Evolutionary conservation across 257 asterid genomes (phyloP).

Genomic region (Verbascum thapsus): DNA sequence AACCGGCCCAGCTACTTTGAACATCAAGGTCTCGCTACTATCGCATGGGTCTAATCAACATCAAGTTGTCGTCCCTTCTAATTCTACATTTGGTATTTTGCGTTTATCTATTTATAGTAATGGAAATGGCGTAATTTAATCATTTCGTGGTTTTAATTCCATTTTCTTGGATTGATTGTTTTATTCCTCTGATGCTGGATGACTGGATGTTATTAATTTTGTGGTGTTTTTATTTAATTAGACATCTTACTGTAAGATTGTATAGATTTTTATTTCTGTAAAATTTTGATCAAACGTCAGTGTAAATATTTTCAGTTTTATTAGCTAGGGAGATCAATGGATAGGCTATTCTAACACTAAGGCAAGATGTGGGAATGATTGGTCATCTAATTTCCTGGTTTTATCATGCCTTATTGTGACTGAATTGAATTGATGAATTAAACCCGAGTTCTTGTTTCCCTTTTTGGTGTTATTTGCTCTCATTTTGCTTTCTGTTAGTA

Average conservation of each 20-base stretch:
- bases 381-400: neutral
- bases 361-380: neutral
- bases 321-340: too few species aligned
- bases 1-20: slow-evolving; percentile 21
- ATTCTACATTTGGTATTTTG: slow-evolving; percentile 45
- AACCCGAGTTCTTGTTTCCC: neutral
- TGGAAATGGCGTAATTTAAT: too few species aligned
- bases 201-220: too few species aligned
- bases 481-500: neutral
- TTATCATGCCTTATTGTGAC: neutral
- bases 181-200: too few species aligned
- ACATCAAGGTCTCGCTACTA: slow-evolving; percentile 43
- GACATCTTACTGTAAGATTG: too few species aligned
- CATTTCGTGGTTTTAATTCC: too few species aligned
- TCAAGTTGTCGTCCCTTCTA: slow-evolving; percentile 41
- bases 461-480: neutral
- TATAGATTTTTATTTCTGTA: too few species aligned
- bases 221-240: too few species aligned
- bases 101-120: neutral
- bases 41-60: slow-evolving; percentile 33
- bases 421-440: neutral
- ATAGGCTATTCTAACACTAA: too few species aligned
- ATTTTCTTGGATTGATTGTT: neutral
- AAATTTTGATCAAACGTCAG: too few species aligned
- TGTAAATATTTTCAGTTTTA: too few species aligned